Conservation (phyloP, 257 asterid genomes). For the Ballota nigra region DNA sequence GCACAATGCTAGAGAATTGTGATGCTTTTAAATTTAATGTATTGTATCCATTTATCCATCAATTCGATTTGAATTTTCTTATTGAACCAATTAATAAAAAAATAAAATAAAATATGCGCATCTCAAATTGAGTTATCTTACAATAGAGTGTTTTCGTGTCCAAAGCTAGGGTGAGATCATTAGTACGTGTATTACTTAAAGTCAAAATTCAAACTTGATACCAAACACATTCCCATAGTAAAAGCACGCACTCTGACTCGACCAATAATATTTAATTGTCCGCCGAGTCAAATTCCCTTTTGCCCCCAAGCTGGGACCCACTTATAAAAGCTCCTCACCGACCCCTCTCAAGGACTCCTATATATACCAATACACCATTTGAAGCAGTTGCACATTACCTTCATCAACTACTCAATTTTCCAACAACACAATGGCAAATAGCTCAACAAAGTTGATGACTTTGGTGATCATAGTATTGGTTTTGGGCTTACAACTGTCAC, state of each 20-base stretch:
- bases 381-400: conserved; percentile 13
- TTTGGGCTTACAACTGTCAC: conserved; percentile 22
- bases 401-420: conserved; percentile 19
- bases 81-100: too few species aligned
- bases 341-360: conserved; percentile 19
- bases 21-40: too few species aligned
- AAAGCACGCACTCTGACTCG: conserved; percentile 6
- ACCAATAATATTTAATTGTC: neutral
- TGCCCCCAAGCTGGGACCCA: conserved; percentile 13
- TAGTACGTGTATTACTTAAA: conserved; percentile 18
- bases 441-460: conserved; percentile 20
- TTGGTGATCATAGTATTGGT: conserved; percentile 20
- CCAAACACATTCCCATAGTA: conserved; percentile 29
- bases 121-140: neutral
- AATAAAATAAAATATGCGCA: too few species aligned
- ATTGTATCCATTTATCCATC: too few species aligned
- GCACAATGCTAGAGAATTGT: too few species aligned
- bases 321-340: conserved; percentile 35
- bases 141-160: too few species aligned
- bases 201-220: conserved; percentile 27
- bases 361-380: conserved; percentile 22
- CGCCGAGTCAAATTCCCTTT: conserved; percentile 28
- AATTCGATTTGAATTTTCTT: too few species aligned
- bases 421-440: conserved; percentile 13
- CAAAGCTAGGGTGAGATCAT: conserved; percentile 13